Conservation (phyloP, 208 protist species). For the Acanthamoeba healyi region DNA sequence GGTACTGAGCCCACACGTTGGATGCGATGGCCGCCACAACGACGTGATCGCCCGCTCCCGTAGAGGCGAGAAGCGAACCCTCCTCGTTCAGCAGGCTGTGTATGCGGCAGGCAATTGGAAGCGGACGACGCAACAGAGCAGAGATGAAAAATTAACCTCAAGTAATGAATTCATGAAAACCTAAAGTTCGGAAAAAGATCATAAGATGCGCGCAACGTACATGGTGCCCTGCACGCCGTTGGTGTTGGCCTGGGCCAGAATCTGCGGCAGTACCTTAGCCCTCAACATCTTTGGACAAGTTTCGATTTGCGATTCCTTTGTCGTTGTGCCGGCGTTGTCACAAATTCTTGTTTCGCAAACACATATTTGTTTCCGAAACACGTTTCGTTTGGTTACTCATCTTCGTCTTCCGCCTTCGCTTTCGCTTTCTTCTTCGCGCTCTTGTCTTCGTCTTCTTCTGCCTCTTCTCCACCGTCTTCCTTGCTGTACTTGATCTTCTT, state of each 20-base stretch:
- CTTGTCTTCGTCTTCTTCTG: not conserved
- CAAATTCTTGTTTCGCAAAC: too few species aligned
- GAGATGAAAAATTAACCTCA: not conserved
- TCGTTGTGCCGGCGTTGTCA: too few species aligned
- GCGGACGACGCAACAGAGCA: too few species aligned
- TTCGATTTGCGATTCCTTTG: too few species aligned
- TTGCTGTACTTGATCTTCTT: too few species aligned
- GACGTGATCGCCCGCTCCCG: slow-evolving; percentile 23
- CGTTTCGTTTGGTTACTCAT: too few species aligned
- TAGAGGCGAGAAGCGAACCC: slow-evolving; percentile 42
- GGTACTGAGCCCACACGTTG: slow-evolving; percentile 61
- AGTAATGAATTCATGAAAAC: not conserved
- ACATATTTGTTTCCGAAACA: too few species aligned
- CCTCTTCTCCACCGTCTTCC: not conserved
- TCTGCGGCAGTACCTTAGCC: slow-evolving; percentile 32
- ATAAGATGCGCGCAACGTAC: not conserved
- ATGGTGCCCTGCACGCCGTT: slow-evolving; percentile 62
- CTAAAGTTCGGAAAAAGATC: not conserved
- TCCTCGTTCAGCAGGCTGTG: slow-evolving; percentile 50
- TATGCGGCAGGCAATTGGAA: too few species aligned
- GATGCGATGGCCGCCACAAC: slow-evolving; percentile 50
- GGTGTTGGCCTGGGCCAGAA: slow-evolving; percentile 68
- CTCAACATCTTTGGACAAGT: slow-evolving; percentile 49
- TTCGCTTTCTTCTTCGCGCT: not conserved
- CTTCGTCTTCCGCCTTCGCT: not conserved